Evolutionary conservation across 2,329 filamentous ascomycete genomes (phyloP).

Genomic region (Elsinoe fawcettii): DNA sequence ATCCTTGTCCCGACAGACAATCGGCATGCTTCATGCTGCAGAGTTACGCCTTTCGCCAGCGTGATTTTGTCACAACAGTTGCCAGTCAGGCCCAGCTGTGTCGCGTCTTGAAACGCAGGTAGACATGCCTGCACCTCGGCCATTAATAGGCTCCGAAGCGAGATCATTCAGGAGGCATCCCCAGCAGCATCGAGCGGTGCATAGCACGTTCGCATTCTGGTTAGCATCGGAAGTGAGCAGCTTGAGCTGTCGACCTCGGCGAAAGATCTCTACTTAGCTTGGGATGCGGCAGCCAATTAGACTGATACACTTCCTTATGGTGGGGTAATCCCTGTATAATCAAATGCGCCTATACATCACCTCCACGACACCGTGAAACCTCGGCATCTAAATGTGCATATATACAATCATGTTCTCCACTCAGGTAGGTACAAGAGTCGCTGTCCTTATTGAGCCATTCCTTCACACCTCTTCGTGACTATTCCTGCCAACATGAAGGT

Average conservation of each 20-base stretch:
- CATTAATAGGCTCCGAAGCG: too few species aligned
- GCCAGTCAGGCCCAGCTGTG: too few species aligned
- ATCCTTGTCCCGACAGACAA: too few species aligned
- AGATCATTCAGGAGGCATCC: too few species aligned
- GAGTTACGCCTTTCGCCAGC: too few species aligned
- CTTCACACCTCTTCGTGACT: not conserved
- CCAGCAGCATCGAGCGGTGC: too few species aligned
- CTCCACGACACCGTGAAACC: not conserved
- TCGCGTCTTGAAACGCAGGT: too few species aligned
- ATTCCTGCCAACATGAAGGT: not conserved
- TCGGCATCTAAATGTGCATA: not conserved
- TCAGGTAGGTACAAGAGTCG: not conserved
- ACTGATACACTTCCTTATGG: not conserved
- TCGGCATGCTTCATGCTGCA: too few species aligned
- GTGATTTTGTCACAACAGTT: too few species aligned
- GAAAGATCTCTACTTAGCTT: not conserved
- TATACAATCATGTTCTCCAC: not conserved
- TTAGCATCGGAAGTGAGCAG: not conserved
- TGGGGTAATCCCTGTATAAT: not conserved
- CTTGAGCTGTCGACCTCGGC: not conserved
- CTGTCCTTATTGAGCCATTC: not conserved
- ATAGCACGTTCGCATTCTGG: too few species aligned
- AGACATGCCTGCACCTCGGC: too few species aligned
- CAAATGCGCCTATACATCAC: not conserved
- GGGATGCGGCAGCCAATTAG: not conserved